Base-by-base conservation (phyloP, 257 asterid species). In the Ilex aquifolium region DNA sequence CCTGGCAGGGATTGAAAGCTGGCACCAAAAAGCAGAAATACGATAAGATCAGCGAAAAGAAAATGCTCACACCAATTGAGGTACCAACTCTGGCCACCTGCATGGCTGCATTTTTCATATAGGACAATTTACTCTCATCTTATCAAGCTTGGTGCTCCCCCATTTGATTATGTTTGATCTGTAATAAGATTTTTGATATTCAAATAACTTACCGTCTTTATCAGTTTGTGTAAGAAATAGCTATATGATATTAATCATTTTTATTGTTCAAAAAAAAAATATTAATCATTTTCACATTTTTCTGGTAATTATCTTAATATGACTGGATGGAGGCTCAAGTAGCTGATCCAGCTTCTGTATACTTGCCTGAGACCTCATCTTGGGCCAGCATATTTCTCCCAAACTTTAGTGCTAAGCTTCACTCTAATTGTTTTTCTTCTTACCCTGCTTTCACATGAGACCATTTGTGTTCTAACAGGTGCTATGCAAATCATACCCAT, bases 1-100 rank as follows among this genome's bases (percentile, higher is more conserved):
- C 98, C 10, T 91, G 96, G 98, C 98, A 91, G 83, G 96, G 96
- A 66, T 73, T 91, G 61, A 88, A 82, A 91, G 96, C 98, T 69
- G 95, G 91, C 71, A 88, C 92, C 69, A 91, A 91, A 83, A 91
- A 88, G 83, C 95, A 91, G 84, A 91, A 91, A 69, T 91, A 91
- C 70, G 96, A 91, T 82, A 91, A 72, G 80, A 91, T 91, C 68
- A 91, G 98, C 68, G 98, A 91, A 81, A 88, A 91, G 81, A 91
- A 91, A 82, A 81, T 86, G 96, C 64, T 85, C 61, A 89, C 98
- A 61, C 88, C 97, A 59, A 80, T 86, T 69, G 97, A 88, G 98
- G 98, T 91, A 72, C 66, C 53, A 65, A n/a, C 59, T 36, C 27
- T 58, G 61, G 48, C 52, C 10, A 12, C 52, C n/a, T 67, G 61